Evolutionary conservation across 805 yeast species (phyloP), one percentile per base, ranked within the genome.

Genomic region (Candida sakaeoensis): DNA sequence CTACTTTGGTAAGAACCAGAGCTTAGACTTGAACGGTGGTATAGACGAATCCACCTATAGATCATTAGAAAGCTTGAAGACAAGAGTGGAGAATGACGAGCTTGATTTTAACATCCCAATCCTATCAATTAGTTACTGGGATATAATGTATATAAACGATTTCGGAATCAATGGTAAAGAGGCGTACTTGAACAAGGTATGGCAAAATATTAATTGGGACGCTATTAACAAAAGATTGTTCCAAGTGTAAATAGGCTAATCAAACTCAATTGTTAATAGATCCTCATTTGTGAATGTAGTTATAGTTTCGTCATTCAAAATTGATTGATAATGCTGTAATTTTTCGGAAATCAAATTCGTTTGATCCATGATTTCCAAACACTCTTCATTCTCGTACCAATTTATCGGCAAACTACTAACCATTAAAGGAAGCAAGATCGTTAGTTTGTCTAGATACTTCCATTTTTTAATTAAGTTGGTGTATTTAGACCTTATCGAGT

Each of bases 141-240:
- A 91, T 59, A 77, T 80, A 48, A 87, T 96, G n/a, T 93, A 82
- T 60, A 53, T 88, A 33, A 66, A 75, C 19, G 98, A 93, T 61
- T 91, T 82, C 62, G 96, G 97, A 34, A 73, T 86, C 38, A 68
- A 61, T 37, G 95, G 93, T 17, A 84, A 82, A 65, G 68, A 75
- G 32, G 69, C 74, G 39, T 93, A 85, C 61, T 72, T 93, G 49
- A 76, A 76, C 45, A 82, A 81, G 46, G 80, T 82, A 54, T 81
- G 95, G 80, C 75, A 80, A 38, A 72, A 87, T 48, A 74, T 90
- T 44, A 82, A 91, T 64, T 93, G 99, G 99, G 73, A 78, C 37
- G 80, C 82, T 29, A 73, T 84, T 22, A 79, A 77, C 53, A 60
- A 61, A 48, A 69, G 82, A 55, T 54, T 72, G 42, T 68, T 68